Base-by-base conservation (phyloP, 805 yeast species). In the Ogataea angusta region DNA sequence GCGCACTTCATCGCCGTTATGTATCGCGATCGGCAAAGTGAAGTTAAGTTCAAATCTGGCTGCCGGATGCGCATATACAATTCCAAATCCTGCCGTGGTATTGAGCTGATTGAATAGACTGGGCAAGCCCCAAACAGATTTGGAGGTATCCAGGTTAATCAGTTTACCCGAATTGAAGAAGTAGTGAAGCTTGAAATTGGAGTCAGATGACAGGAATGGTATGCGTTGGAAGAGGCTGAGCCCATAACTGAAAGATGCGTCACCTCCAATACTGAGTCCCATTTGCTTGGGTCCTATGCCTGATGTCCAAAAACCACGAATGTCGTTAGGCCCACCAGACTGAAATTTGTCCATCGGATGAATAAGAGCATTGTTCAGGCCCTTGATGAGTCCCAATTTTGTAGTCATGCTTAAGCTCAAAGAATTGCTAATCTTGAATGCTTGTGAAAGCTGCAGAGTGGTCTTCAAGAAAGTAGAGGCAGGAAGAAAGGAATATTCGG, bases 251-350 rank as follows among this genome's bases (percentile, higher is more conserved):
- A 65, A 53, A 44, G 70, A 76, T 4, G 68, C 51, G 50, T 76
- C 78, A 10, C 81, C 82, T 5, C 82, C 82, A 27, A 74, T 54
- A 3, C 76, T 64, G 21, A 73, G 58, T 22, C 69, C 70, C 60
- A 64, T 67, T 36, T 69, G 68, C 48, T 75, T 76, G 2, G 82
- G 82, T 0, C 82, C 82, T 30, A 76, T 48, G 1, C 81, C 80
- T 30, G 76, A 70, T 43, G 75, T 52, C 9, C 62, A 55, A 49
- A 75, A 77, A 1, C 80, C 72, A 31, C 82, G 63, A 7, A 77
- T 68, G 46, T 76, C 82, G 48, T 76, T 76, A 10, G 82, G 75
- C 2, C 82, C 82, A n/a, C 82, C 82, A 3, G 70, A 60, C 50
- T 69, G 73, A 42, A 75, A 76, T 33, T 78, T 60, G 54, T 77